Conservation (phyloP, 202 grass and related monocot genomes). For the Carex sylvatica region DNA sequence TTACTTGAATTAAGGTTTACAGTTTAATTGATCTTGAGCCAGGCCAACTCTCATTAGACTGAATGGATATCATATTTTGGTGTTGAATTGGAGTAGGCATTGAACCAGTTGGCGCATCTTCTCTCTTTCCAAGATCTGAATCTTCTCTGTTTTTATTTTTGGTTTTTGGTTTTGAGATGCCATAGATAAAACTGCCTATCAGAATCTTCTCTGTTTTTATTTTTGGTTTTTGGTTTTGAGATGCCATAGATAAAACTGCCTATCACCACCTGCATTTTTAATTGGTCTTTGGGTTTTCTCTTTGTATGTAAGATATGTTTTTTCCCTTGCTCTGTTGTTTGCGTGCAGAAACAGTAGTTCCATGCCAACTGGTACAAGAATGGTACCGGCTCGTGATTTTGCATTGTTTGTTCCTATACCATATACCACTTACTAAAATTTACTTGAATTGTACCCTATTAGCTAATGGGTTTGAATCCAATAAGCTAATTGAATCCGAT, state of each 20-base stretch:
- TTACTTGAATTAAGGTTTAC: too few relatives aligned
- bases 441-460: too few relatives aligned
- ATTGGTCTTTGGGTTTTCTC: neutral
- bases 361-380: neutral
- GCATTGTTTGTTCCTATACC: neutral
- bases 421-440: neutral
- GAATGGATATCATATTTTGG: slow-evolving; percentile 46
- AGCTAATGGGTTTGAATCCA: too few relatives aligned
- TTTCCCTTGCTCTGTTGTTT: neutral
- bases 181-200: slow-evolving; percentile 66
- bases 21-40: too few relatives aligned
- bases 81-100: slow-evolving; percentile 39
- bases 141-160: slow-evolving; percentile 50
- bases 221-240: too few relatives aligned
- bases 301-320: neutral
- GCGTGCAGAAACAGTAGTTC: neutral
- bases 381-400: neutral
- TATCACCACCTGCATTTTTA: slow-evolving; percentile 56
- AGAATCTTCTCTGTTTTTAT: too few relatives aligned
- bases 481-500: too few relatives aligned
- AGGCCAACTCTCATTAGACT: slow-evolving; percentile 51
- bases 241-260: too few relatives aligned
- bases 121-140: slow-evolving; percentile 26
- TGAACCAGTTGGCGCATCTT: slow-evolving; percentile 28
- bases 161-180: slow-evolving; percentile 44